Percentiles rank a stretch among this genome's conserved stretches.
Conservation (phyloP, 1,139 yeast genomes). For the Saccharomyces hybrid region DNA sequence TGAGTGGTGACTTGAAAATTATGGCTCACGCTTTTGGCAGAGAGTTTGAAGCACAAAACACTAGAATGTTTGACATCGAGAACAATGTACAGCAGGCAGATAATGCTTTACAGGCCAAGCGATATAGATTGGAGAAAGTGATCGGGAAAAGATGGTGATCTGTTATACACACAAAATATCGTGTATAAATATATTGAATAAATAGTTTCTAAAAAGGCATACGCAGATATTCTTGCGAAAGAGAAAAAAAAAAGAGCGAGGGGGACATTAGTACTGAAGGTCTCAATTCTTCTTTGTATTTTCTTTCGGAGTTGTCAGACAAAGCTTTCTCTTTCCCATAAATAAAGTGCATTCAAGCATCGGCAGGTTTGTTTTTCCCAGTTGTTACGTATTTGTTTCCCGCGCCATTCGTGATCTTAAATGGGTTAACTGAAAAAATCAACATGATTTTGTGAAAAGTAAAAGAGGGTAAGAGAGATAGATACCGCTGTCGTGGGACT, state of each 20-base stretch:
- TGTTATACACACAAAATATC: background rate
- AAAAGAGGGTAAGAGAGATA: background rate
- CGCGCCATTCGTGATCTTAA: background rate
- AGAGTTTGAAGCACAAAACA: background rate
- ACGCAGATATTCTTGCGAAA: background rate
- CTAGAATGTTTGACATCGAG: background rate
- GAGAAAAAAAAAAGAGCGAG: background rate
- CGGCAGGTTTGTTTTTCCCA: background rate
- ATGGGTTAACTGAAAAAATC: background rate
- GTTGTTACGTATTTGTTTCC: background rate
- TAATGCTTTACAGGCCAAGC: background rate
- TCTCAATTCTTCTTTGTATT: background rate
- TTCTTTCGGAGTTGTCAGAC: background rate
- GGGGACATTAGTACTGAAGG: background rate
- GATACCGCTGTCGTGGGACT: background rate
- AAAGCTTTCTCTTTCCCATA: background rate
- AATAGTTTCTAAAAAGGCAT: background rate
- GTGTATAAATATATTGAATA: background rate
- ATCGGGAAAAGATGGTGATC: background rate
- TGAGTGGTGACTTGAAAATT: background rate
- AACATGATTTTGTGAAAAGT: background rate
- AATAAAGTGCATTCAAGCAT: background rate
- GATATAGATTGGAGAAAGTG: background rate
- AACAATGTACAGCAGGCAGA: background rate
- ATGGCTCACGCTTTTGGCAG: background rate